Percentiles rank a stretch among this genome's conserved stretches.
These are phyloP conservation scores for Nakazawaea anatomiae DNA, from an alignment of 805 yeast genomes.

Conservation along the genomic window DNA sequence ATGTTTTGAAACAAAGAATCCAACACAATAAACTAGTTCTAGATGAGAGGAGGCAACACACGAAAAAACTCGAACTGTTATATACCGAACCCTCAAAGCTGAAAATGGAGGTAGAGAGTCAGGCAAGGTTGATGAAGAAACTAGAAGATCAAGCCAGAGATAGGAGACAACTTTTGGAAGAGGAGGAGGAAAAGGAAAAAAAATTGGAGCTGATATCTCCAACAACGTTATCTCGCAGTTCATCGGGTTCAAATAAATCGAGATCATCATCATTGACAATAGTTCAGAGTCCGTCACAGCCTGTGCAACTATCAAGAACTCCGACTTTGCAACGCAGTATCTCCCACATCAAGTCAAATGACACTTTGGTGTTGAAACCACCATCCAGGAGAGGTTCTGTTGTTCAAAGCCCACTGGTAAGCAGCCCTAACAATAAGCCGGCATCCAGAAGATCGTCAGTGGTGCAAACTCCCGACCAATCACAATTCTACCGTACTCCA, in stretches of 20 bases:
- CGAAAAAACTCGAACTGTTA: conserved; percentile 17
- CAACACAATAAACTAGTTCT: not conserved
- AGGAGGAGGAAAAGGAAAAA: conserved; percentile 8
- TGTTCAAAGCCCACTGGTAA: not conserved
- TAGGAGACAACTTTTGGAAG: conserved; percentile 19
- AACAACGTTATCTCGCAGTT: conserved; percentile 14
- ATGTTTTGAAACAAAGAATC: conserved; percentile 7
- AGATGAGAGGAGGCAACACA: not conserved
- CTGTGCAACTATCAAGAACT: not conserved
- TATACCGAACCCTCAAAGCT: conserved; percentile 19
- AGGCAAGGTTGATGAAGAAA: conserved; percentile 18
- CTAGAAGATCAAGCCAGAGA: conserved; percentile 20
- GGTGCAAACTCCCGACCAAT: not conserved
- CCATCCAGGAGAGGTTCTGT: not conserved
- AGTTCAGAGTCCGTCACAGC: not conserved
- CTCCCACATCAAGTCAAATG: not conserved
- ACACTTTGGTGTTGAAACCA: not conserved
- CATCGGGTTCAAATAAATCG: conserved; percentile 12
- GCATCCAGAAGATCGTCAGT: not conserved
- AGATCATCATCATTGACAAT: conserved; percentile 9
- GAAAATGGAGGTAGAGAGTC: conserved; percentile 19
- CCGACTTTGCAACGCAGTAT: conserved; percentile 1
- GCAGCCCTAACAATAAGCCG: too few relatives aligned
- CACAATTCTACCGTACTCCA: not conserved
- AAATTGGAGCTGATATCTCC: not conserved